Conservation (phyloP, 2,329 filamentous ascomycete species). For the Emericellopsis atlantica region DNA sequence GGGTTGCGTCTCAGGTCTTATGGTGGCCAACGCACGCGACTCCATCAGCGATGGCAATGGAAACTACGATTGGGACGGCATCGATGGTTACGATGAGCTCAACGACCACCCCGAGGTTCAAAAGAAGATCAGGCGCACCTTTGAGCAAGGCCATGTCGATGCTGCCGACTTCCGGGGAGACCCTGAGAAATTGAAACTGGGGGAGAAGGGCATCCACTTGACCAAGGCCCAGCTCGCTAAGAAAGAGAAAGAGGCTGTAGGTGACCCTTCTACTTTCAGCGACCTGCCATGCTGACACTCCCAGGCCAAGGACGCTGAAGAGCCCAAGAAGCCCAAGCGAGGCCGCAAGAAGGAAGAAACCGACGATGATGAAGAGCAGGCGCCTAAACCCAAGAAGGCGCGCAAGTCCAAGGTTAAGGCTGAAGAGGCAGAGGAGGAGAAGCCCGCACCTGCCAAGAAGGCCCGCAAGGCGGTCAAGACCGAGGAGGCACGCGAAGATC, state of each 20-base stretch:
- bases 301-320: slow-evolving; percentile 3
- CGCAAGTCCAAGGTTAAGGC: slow-evolving; percentile 8
- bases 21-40: slow-evolving; percentile 54
- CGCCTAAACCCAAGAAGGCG: slow-evolving; percentile 1
- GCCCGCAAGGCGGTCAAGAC: slow-evolving; percentile 8
- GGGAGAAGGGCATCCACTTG: slow-evolving; percentile 49
- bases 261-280: slow-evolving; percentile 18
- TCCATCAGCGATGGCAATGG: slow-evolving; percentile 32
- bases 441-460: slow-evolving; percentile 8
- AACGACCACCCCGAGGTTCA: slow-evolving; percentile 46
- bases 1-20: slow-evolving; percentile 77
- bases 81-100: slow-evolving; percentile 77
- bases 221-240: slow-evolving; percentile 21
- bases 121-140: slow-evolving; percentile 59
- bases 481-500: neutral
- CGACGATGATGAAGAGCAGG: neutral
- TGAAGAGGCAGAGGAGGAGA: slow-evolving; percentile 7
- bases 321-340: neutral
- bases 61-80: slow-evolving; percentile 45
- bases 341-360: neutral
- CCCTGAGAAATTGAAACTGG: slow-evolving; percentile 58
- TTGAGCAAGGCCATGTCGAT: slow-evolving; percentile 70
- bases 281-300: neutral
- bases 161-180: slow-evolving; percentile 83
- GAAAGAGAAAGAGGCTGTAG: slow-evolving; percentile 17